These are phyloP conservation scores for Apiospora sp. DNA, from an alignment of 2,329 filamentous ascomycete genomes.

Conservation along the genomic window DNA sequence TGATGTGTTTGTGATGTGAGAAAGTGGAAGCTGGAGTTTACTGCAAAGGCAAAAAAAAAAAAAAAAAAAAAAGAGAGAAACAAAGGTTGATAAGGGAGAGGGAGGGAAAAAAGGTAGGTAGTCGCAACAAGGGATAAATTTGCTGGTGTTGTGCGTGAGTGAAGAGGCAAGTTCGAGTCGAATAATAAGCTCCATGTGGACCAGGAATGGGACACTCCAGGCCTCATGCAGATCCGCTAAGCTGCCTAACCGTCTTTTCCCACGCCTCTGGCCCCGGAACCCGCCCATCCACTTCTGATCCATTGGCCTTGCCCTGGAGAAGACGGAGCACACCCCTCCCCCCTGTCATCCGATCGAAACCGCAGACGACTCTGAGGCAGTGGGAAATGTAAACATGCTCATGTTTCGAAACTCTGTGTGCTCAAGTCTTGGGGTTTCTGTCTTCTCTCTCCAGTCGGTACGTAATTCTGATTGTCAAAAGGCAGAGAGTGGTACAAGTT, in stretches of 20 bases:
- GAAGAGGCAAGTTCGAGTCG: not conserved
- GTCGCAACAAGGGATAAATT: not conserved
- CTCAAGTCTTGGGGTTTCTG: not conserved
- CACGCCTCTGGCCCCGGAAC: no score
- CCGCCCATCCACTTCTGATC: no score
- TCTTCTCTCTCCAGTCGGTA: not conserved
- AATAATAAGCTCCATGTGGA: conserved; percentile 9
- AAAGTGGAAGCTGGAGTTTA: conserved; percentile 11
- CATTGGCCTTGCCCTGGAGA: no score
- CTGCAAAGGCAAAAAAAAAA: not conserved
- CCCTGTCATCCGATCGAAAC: conserved; percentile 11
- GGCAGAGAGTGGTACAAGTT: not conserved
- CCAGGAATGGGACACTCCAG: conserved; percentile 1
- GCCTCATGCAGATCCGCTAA: not conserved
- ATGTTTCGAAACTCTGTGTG: not conserved
- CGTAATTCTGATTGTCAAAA: not conserved
- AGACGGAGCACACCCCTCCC: no score
- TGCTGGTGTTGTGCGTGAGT: not conserved
- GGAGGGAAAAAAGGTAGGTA: not conserved
- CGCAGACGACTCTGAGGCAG: not conserved
- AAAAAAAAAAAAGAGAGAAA: no score
- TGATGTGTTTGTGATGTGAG: conserved; percentile 5
- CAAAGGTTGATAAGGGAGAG: no score
- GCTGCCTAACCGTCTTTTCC: no score
- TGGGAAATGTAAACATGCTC: conserved; percentile 7